Base-by-base conservation (phyloP, 768 basidiomycete genomes). In the Rhizopogon vesiculosus region DNA sequence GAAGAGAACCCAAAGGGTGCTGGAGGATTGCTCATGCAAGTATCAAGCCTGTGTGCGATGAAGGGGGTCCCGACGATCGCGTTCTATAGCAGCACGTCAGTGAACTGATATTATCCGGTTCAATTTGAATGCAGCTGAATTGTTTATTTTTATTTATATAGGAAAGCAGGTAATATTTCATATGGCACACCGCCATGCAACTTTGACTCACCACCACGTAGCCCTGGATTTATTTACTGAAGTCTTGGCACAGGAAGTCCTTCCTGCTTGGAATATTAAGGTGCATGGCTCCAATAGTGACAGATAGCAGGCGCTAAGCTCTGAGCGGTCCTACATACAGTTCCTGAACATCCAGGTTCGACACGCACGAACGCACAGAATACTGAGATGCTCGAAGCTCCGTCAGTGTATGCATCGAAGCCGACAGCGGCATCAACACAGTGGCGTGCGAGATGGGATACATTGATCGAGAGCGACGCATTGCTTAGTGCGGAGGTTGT, bases 21-120 rank as follows among this genome's bases (percentile, higher is more conserved):
- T n/a, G 28, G 16, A 9, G 74, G 75, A 1, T 66, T 65, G 12
- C 61, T 76, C 2, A 56, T 75, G 13, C 73, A 76, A 45, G 45
- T 66, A 44, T 69, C 67, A 1, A 72, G 70, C 8, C 54, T 61
- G 15, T 25, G 25, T 25, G 3, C 56, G 0, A n/a, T 69, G 25
- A 13, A 6, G 3, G 59, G 57, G 5, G 0, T 0, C 0, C 49
- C 65, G 3, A 53, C 51, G 3, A 53, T 51, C 7, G 61, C 61
- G 15, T 53, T 62, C 44, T 72, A 68, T 45, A 51, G 60, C 19
- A 67, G 67, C 13, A 48, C 60, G 64, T 69, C 29, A 52, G 61
- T 44, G 25, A 25, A 25, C 25, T 25, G 3, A 3, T 40, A 16
- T 12, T 16, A 12, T 39, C 15, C 25, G 4, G 25, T 25, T 25